phyloP scores from a whole-genome alignment of 306 rosid genomes.

The Casuarina glauca region DNA sequence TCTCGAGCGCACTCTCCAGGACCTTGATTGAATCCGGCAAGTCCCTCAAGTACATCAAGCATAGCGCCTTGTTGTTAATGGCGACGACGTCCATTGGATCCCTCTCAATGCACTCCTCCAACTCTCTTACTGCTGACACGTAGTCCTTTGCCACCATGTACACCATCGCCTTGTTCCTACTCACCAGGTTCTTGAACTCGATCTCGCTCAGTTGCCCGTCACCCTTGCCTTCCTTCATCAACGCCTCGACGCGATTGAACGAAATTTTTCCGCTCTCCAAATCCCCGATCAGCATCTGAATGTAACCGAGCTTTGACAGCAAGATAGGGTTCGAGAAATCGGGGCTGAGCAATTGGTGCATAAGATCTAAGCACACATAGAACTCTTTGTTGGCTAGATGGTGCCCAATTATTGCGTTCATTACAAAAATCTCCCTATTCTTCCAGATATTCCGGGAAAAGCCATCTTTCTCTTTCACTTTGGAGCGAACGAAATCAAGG shows the following conservation, averaged over 20 bases:
- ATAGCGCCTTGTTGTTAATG: slow-evolving; percentile 76
- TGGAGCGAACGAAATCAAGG: slow-evolving; percentile 62
- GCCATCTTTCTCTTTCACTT: slow-evolving; percentile 27
- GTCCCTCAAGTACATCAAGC: slow-evolving; percentile 92
- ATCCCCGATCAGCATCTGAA: slow-evolving; percentile 87
- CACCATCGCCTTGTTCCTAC: slow-evolving; percentile 75
- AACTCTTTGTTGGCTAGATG: slow-evolving; percentile 73
- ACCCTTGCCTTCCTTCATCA: slow-evolving; percentile 45
- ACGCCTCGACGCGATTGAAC: slow-evolving; percentile 53
- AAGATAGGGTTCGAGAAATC: slow-evolving; percentile 54
- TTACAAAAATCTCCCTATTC: slow-evolving; percentile 67
- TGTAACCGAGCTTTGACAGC: slow-evolving; percentile 75
- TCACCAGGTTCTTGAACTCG: slow-evolving; percentile 63
- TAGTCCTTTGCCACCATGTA: slow-evolving; percentile 88
- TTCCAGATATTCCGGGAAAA: slow-evolving; percentile 52
- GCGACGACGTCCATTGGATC: slow-evolving; percentile 67
- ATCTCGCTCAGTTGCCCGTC: slow-evolving; percentile 52
- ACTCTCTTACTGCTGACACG: slow-evolving; percentile 90
- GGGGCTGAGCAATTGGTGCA: slow-evolving; percentile 44
- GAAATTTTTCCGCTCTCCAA: slow-evolving; percentile 74
- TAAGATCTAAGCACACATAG: slow-evolving; percentile 58
- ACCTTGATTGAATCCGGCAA: slow-evolving; percentile 93
- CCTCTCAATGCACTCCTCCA: slow-evolving; percentile 85
- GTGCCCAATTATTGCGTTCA: slow-evolving; percentile 66
- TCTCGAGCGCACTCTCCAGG: slow-evolving; percentile 80